Percentiles rank a stretch among this genome's conserved stretches.
Conservation (phyloP, 306 rosid species). For the Ormosia semicastrata region DNA sequence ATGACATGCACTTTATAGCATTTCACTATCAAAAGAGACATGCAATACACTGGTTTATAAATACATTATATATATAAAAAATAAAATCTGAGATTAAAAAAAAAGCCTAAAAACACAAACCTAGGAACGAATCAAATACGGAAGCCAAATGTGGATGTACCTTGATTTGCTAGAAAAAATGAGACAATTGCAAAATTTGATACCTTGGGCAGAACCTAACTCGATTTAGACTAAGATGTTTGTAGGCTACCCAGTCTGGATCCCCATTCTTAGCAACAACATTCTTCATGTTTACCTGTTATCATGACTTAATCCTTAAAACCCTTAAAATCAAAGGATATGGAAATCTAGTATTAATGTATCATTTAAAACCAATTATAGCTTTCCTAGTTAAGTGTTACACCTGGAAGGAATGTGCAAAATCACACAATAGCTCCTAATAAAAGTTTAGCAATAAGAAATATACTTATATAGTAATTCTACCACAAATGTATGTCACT, state of each 20-base stretch:
- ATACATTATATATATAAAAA: no score
- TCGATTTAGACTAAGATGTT: constrained; percentile 66
- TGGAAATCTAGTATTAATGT: constrained; percentile 6
- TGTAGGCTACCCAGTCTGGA: constrained; percentile 50
- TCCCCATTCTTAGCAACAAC: constrained; percentile 50
- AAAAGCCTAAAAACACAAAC: no score
- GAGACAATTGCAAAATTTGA: no score
- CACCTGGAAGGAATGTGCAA: background rate
- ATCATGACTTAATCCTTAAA: constrained; percentile 13
- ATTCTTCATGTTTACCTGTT: constrained; percentile 55
- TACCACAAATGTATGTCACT: background rate
- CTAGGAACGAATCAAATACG: no score
- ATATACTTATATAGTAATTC: background rate
- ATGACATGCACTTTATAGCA: no score
- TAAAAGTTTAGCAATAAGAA: background rate
- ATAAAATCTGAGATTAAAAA: no score
- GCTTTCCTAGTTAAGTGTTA: background rate
- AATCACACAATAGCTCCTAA: constrained; percentile 6
- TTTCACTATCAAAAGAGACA: no score
- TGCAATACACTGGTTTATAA: no score
- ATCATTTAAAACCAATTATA: background rate
- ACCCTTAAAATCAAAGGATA: background rate
- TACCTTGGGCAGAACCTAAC: background rate
- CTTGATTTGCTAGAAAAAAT: no score
- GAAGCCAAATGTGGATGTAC: no score